Percentiles rank a stretch among this genome's conserved stretches.
phyloP scores from a whole-genome alignment of 139 green algal genomes.

The Pedinophyceae sp. region DNA sequence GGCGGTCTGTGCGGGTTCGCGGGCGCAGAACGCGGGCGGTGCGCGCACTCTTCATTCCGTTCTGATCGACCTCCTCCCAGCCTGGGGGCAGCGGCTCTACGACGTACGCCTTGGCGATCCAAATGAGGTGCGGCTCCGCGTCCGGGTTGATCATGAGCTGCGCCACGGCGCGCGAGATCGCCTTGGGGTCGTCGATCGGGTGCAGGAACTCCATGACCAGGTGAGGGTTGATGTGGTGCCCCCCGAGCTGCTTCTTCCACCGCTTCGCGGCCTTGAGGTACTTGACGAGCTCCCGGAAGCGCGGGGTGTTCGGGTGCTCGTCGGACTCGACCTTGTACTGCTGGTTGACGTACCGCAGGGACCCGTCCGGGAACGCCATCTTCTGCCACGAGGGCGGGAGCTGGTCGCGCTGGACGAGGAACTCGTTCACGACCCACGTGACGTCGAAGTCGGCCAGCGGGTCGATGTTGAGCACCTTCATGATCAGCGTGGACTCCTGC shows the following conservation, averaged over 20 bases:
- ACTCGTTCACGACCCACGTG: not conserved
- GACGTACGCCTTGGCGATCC: not conserved
- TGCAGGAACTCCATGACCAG: not conserved
- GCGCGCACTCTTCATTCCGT: too few species aligned
- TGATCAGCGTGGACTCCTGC: too few species aligned
- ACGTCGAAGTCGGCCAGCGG: not conserved
- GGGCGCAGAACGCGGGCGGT: too few species aligned
- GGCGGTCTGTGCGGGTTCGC: too few species aligned
- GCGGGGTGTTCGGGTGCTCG: not conserved
- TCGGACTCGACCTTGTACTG: not conserved
- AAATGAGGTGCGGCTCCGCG: not conserved
- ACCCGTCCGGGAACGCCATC: not conserved
- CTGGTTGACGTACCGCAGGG: not conserved
- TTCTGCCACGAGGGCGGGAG: not conserved
- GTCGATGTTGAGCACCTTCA: not conserved
- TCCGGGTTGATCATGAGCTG: not conserved
- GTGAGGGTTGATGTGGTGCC: not conserved
- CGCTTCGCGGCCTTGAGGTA: not conserved
- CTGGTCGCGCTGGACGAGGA: not conserved
- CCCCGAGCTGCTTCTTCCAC: not conserved
- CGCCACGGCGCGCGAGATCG: not conserved
- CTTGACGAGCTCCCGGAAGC: not conserved
- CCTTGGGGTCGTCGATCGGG: not conserved
- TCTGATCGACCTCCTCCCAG: too few species aligned
- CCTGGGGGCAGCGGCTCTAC: not conserved